phyloP scores from a whole-genome alignment of 129 eudicot species.

The Pulicaria dysenterica region DNA sequence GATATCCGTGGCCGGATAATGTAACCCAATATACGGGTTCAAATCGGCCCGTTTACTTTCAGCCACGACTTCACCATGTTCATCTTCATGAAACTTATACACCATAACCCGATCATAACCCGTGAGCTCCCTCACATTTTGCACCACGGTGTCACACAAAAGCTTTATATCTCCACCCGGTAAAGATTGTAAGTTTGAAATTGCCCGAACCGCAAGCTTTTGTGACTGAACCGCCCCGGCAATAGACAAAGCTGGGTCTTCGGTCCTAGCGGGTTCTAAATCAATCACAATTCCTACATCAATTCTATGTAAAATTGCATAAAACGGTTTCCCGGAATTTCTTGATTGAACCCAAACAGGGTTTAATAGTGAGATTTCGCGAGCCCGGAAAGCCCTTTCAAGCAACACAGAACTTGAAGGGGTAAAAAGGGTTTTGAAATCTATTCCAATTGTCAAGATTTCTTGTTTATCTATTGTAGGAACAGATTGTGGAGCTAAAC shows the following conservation, averaged over 20 bases:
- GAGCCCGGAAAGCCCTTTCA: conserved; percentile 63
- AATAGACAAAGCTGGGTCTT: conserved; percentile 78
- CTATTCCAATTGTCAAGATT: conserved; percentile 57
- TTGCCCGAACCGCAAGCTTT: conserved; percentile 81
- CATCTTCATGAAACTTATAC: conserved; percentile 95
- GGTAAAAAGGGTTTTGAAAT: conserved; percentile 65
- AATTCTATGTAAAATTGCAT: conserved; percentile 83
- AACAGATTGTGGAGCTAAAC: conserved; percentile 69
- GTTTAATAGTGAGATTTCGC: conserved; percentile 61
- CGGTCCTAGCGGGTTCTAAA: conserved; percentile 76
- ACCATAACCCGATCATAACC: conserved; percentile 97
- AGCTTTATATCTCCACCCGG: conserved; percentile 80
- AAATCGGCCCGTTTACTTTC: conserved; percentile 73
- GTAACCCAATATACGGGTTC: conserved; percentile 87
- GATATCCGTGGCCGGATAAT: conserved; percentile 95
- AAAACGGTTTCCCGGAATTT: conserved; percentile 75
- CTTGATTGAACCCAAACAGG: conserved; percentile 82
- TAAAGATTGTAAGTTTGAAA: conserved; percentile 73
- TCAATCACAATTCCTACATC: conserved; percentile 97
- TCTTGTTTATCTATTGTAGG: conserved; percentile 58
- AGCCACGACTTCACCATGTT: conserved; percentile 96
- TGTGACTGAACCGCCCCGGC: conserved; percentile 94
- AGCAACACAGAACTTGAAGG: conserved; percentile 55
- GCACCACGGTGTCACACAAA: conserved; percentile 78
- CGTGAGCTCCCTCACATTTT: conserved; percentile 71